Conservation (phyloP, 108 stramenopile genomes). For the Mayamaea pseudoterrestris region DNA sequence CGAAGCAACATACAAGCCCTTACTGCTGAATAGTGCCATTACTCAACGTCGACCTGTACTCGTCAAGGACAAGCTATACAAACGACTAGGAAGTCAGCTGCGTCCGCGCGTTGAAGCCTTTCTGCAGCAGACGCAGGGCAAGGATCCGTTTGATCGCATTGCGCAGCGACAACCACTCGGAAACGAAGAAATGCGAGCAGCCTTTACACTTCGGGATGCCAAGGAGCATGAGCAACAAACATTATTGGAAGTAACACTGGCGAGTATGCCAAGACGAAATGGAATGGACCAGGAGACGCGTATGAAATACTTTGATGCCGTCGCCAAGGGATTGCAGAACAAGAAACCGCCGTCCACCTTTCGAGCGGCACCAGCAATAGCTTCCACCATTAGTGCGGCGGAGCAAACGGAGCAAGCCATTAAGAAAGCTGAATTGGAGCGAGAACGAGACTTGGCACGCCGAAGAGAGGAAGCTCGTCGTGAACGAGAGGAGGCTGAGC, state of each 20-base stretch:
- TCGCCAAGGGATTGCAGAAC: constrained; percentile 47
- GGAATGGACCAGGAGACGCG: constrained; percentile 17
- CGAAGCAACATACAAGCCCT: constrained; percentile 61
- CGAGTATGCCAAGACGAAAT: constrained; percentile 21
- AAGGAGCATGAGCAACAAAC: constrained; percentile 70
- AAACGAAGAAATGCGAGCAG: constrained; percentile 48
- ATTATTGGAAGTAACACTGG: constrained; percentile 60
- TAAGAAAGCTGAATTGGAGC: constrained; percentile 21
- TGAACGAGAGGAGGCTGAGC: constrained; percentile 24
- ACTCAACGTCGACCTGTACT: constrained; percentile 35
- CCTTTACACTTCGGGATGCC: constrained; percentile 68
- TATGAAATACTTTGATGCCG: constrained; percentile 47
- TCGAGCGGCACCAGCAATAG: constrained; percentile 16
- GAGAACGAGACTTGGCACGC: constrained; percentile 18
- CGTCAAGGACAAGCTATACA: constrained; percentile 35
- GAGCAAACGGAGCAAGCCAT: constrained; percentile 21
- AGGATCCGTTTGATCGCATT: constrained; percentile 48
- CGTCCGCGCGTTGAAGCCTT: constrained; percentile 53
- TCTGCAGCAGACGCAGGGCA: constrained; percentile 20
- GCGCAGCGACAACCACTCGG: constrained; percentile 37
- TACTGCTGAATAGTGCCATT: constrained; percentile 28
- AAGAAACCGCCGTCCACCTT: constrained; percentile 31
- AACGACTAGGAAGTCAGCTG: constrained; percentile 29
- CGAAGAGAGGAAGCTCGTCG: constrained; percentile 17
- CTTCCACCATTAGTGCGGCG: constrained; percentile 2